phyloP scores from a whole-genome alignment of 169 alveolate species.

The Fabrea salina region DNA sequence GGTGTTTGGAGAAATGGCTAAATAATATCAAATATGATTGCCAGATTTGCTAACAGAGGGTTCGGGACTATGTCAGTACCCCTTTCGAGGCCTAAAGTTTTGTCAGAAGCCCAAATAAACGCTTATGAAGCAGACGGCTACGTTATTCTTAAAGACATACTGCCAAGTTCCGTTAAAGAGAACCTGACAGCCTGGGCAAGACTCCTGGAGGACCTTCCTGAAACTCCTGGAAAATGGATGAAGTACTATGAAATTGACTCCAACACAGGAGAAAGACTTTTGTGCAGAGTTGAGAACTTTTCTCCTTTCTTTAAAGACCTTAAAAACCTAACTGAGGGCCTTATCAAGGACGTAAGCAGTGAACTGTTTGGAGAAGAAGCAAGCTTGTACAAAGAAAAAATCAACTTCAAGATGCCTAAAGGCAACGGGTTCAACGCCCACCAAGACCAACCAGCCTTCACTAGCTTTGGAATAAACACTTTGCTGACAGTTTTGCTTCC shows the following conservation, averaged over 20 bases:
- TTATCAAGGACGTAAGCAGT: not conserved
- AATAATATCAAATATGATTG: no score
- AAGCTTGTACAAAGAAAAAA: conserved; percentile 25
- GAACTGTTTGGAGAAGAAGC: conserved; percentile 23
- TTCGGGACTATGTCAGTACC: no score
- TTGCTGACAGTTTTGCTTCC: conserved; percentile 25
- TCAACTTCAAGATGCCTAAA: conserved; percentile 21
- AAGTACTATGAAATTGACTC: conserved; percentile 10
- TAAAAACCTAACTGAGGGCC: no score
- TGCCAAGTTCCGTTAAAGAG: not conserved
- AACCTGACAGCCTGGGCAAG: conserved; percentile 14
- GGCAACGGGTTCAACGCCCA: conserved; percentile 29
- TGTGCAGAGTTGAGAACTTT: conserved; percentile 12
- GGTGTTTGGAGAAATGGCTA: no score
- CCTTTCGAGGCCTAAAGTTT: no score
- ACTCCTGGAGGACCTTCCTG: not conserved
- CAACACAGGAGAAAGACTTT: not conserved
- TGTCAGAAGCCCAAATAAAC: not conserved
- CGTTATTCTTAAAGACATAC: not conserved
- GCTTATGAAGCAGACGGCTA: conserved; percentile 1
- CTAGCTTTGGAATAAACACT: not conserved
- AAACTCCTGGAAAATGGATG: conserved; percentile 31
- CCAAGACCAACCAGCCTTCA: conserved; percentile 31
- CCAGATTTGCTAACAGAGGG: no score
- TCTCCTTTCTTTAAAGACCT: not conserved